These are phyloP conservation scores for Auricularia sp. DNA, from an alignment of 768 basidiomycete genomes.

Conservation along the genomic window DNA sequence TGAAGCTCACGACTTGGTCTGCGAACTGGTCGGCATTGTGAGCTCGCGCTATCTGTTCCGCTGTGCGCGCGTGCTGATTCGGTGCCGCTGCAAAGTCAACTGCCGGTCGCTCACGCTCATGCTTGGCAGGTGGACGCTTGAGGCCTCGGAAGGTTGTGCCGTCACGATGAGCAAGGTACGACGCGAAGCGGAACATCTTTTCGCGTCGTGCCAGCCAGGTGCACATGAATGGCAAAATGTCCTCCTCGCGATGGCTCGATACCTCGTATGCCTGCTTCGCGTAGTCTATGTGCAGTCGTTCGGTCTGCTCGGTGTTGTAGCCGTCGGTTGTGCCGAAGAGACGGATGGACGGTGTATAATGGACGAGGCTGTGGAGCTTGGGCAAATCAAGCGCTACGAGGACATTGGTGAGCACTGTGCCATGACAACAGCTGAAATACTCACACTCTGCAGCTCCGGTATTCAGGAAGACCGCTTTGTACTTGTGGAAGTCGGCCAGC, in stretches of 20 bases:
- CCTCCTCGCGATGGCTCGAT: conserved; percentile 8
- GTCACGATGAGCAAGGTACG: neutral
- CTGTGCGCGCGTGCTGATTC: neutral
- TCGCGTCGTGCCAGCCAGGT: conserved; percentile 6
- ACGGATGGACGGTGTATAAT: conserved; percentile 24
- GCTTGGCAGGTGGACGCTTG: neutral
- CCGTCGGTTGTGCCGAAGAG: conserved; percentile 27
- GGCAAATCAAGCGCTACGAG: conserved; percentile 27
- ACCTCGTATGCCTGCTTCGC: conserved; percentile 15
- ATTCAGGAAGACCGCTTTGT: neutral
- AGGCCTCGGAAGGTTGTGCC: neutral
- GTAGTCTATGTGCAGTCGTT: conserved; percentile 26
- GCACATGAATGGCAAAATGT: conserved; percentile 8
- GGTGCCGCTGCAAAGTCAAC: neutral
- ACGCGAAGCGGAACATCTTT: conserved; percentile 1
- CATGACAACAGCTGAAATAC: conserved; percentile 7
- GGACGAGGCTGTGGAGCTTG: conserved; percentile 29
- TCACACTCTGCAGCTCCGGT: conserved; percentile 2
- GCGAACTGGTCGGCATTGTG: neutral
- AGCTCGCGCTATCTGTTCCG: neutral
- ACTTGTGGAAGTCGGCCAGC: conserved; percentile 25
- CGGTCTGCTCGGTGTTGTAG: conserved; percentile 30
- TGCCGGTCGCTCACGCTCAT: neutral
- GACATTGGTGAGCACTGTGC: neutral
- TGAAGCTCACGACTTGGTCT: neutral